Evolutionary conservation across 2,329 filamentous ascomycete species (phyloP), one percentile per base, ranked within the genome.

Genomic region (Trichoderma brevicompactum): DNA sequence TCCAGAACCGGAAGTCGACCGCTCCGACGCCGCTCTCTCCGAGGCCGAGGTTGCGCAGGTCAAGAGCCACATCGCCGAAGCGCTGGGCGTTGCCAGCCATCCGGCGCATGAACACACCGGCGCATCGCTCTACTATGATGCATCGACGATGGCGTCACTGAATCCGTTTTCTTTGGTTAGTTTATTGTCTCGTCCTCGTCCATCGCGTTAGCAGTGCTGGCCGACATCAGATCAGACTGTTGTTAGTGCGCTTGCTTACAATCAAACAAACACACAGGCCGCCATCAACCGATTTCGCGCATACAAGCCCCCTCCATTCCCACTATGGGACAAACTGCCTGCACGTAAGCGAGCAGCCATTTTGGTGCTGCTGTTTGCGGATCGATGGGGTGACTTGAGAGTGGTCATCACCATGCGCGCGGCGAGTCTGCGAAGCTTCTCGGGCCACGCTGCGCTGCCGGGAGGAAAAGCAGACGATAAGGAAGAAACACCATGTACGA

Each of bases 361-460:
- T 46, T 80, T 98, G 62, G 85, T 98, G 55, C 84, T 98, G 60
- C 84, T 98, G 1, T 97, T 95, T 75, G 92, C 93, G 41, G 94
- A 97, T 77, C 85, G 85, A 49, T 82, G 85, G 68, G 94, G 94
- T 46, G 91, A 96, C 70, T 80, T 98, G 66, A 86, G 87, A 17
- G 86, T 90, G 58, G 88, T 90, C 38, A 82, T 90, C 66, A 90
- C 88, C 15, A 89, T 90, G 85, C 84, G 88, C 58, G 87, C 88
- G 15, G 82, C 86, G 17, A 86, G 80, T 48, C 75, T 90, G 70
- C 80, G 87, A 65, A 89, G 81, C 72, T 90, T 88, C 78, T 92
- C 91, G n/a, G 92, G 92, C 28, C 92, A 97, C 73, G 93, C 92
- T 23, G 93, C 93, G 40, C 87, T 97, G 62, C 92, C 93, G 0